A percentile compares a stretch with the other conserved stretches of the same genome.
phyloP scores from a whole-genome alignment of 768 basidiomycete species.

The Lactarius akahatsu region DNA sequence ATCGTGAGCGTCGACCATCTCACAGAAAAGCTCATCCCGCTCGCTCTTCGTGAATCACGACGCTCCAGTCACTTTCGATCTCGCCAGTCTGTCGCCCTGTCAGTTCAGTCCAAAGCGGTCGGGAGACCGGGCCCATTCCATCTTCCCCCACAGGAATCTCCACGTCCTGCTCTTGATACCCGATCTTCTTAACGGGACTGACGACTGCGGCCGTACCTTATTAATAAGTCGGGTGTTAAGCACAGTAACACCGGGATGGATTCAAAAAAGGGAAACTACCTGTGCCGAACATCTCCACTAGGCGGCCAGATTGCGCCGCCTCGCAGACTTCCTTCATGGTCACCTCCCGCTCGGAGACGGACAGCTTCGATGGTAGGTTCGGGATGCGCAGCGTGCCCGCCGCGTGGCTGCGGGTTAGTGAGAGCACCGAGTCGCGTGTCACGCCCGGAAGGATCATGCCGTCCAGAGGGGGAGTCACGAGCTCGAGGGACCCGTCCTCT shows the following conservation, averaged over 20 bases:
- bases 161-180: constrained; percentile 44
- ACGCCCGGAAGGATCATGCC: constrained; percentile 47
- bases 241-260: background rate
- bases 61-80: constrained; percentile 45
- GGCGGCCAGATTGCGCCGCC: constrained; percentile 32
- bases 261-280: constrained; percentile 7
- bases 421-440: constrained; percentile 42
- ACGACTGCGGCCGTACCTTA: constrained; percentile 44
- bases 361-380: constrained; percentile 31
- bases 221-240: constrained; percentile 7
- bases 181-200: constrained; percentile 40
- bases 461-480: constrained; percentile 30
- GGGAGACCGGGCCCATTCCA: constrained; percentile 43
- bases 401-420: constrained; percentile 39
- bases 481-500: constrained; percentile 47
- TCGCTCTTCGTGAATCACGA: constrained; percentile 32
- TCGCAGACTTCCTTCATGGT: constrained; percentile 37
- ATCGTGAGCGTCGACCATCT: background rate
- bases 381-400: constrained; percentile 32
- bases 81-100: constrained; percentile 44
- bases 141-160: constrained; percentile 40
- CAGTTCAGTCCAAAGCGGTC: constrained; percentile 40
- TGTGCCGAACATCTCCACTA: constrained; percentile 39
- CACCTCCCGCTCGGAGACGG: constrained; percentile 35
- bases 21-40: background rate